Evolutionary conservation across 2,329 filamentous ascomycete genomes (phyloP).

Genomic region (Beauveria medogensis): DNA sequence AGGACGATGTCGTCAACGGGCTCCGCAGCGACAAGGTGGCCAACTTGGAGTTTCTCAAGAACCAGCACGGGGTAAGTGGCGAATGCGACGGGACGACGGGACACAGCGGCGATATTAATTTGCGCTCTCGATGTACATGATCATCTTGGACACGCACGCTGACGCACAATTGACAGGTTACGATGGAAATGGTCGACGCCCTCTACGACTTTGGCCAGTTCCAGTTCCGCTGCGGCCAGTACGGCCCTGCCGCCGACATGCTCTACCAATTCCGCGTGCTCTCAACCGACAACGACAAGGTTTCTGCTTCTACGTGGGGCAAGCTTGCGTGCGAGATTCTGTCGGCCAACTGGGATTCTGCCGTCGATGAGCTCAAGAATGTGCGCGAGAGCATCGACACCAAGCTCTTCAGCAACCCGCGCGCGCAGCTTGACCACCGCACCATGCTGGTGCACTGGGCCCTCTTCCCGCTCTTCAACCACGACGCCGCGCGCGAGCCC

Average conservation of each 20-base stretch:
- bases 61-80: slow-evolving; percentile 73
- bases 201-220: slow-evolving; percentile 95
- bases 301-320: slow-evolving; percentile 91
- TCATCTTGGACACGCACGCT: too few relatives aligned
- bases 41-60: slow-evolving; percentile 97
- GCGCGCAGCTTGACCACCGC: slow-evolving; percentile 91
- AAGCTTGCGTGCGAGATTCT: slow-evolving; percentile 96
- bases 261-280: slow-evolving; percentile 97
- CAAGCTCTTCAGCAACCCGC: slow-evolving; percentile 90
- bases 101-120: too few relatives aligned
- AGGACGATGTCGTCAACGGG: slow-evolving; percentile 84
- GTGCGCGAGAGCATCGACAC: slow-evolving; percentile 89
- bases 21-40: slow-evolving; percentile 94
- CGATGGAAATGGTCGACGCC: slow-evolving; percentile 88
- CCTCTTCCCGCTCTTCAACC: slow-evolving; percentile 98
- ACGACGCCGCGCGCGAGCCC: slow-evolving; percentile 80
- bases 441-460: slow-evolving; percentile 98
- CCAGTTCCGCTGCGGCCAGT: slow-evolving; percentile 96
- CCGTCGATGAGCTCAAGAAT: slow-evolving; percentile 83
- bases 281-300: slow-evolving; percentile 97
- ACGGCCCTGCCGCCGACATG: slow-evolving; percentile 79
- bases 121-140: too few relatives aligned
- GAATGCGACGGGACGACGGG: too few relatives aligned
- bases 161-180: slow-evolving; percentile 47
- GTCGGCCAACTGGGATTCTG: slow-evolving; percentile 88